Evolutionary conservation across 345 rosid genomes (phyloP).

Genomic region (Aquilaria malaccensis): DNA sequence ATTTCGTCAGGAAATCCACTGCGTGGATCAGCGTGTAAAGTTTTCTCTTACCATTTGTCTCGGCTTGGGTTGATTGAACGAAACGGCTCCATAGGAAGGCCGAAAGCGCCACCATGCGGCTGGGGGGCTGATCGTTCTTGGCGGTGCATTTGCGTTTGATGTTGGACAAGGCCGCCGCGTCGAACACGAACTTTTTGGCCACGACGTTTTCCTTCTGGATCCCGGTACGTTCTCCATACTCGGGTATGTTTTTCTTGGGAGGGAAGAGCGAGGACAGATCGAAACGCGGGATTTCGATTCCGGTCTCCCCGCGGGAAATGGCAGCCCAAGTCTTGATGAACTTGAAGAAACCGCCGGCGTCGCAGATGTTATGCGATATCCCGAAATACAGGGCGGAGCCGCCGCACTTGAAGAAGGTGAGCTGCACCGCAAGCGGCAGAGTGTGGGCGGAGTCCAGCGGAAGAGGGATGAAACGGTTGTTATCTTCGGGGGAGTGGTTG

Average conservation of each 20-base stretch:
- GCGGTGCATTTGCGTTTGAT: slow-evolving; percentile 22
- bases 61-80: slow-evolving; percentile 20
- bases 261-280: slow-evolving; percentile 32
- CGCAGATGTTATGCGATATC: not conserved
- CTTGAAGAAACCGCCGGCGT: not conserved
- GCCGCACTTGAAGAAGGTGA: not conserved
- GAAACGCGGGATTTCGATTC: slow-evolving; percentile 18
- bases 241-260: slow-evolving; percentile 15
- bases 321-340: not conserved
- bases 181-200: slow-evolving; percentile 32
- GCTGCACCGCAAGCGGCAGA: not conserved
- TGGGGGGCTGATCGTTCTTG: not conserved
- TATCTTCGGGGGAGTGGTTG: not conserved
- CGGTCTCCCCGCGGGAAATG: too few relatives aligned
- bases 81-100: slow-evolving; percentile 36
- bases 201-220: slow-evolving; percentile 24
- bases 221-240: slow-evolving; percentile 8
- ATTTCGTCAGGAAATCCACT: slow-evolving; percentile 30
- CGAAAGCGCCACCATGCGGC: slow-evolving; percentile 33
- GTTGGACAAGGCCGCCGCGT: slow-evolving; percentile 13
- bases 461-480: not conserved
- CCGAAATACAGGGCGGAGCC: not conserved
- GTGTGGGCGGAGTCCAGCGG: not conserved
- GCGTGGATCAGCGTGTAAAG: slow-evolving; percentile 24
- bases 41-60: slow-evolving; percentile 1